phyloP scores from a whole-genome alignment of 2,329 filamentous ascomycete genomes.

The Phaeosphaeriaceae sp. region DNA sequence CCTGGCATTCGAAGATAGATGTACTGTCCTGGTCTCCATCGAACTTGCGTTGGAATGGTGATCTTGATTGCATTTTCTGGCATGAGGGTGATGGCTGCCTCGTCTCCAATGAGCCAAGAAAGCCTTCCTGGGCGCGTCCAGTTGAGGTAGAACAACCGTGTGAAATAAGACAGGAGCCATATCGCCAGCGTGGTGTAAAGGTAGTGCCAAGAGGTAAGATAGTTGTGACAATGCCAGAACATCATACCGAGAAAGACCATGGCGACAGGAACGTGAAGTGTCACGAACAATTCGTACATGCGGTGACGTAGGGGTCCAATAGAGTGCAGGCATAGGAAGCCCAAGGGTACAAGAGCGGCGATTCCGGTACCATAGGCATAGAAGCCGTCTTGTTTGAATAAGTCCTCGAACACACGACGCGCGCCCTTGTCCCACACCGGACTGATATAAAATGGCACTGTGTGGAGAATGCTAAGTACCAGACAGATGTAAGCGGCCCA shows the following conservation, averaged over 20 bases:
- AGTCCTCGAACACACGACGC: slow-evolving; percentile 70
- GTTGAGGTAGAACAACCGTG: slow-evolving; percentile 85
- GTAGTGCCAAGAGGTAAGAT: slow-evolving; percentile 87
- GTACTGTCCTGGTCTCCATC: slow-evolving; percentile 92
- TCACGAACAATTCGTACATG: slow-evolving; percentile 86
- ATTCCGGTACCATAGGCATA: slow-evolving; percentile 81
- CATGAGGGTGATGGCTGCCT: slow-evolving; percentile 87
- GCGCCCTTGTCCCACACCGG: slow-evolving; percentile 84
- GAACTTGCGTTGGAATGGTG: slow-evolving; percentile 90
- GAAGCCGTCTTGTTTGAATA: slow-evolving; percentile 71
- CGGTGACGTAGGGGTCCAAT: slow-evolving; percentile 77
- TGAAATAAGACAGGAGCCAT: slow-evolving; percentile 75
- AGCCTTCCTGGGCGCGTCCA: slow-evolving; percentile 82
- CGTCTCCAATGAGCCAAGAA: slow-evolving; percentile 87
- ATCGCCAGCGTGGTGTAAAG: slow-evolving; percentile 82
- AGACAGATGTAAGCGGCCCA: slow-evolving; percentile 90
- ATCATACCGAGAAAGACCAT: slow-evolving; percentile 82
- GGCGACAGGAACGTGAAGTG: slow-evolving; percentile 82
- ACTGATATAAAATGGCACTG: slow-evolving; percentile 87
- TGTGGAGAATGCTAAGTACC: slow-evolving; percentile 82
- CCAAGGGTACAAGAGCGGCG: slow-evolving; percentile 79
- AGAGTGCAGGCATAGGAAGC: slow-evolving; percentile 85
- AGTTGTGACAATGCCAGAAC: slow-evolving; percentile 97
- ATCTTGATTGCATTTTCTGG: slow-evolving; percentile 95
- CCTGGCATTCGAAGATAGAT: slow-evolving; percentile 94